Conservation (phyloP, 345 rosid species). For the Eucalyptus melliodora region DNA sequence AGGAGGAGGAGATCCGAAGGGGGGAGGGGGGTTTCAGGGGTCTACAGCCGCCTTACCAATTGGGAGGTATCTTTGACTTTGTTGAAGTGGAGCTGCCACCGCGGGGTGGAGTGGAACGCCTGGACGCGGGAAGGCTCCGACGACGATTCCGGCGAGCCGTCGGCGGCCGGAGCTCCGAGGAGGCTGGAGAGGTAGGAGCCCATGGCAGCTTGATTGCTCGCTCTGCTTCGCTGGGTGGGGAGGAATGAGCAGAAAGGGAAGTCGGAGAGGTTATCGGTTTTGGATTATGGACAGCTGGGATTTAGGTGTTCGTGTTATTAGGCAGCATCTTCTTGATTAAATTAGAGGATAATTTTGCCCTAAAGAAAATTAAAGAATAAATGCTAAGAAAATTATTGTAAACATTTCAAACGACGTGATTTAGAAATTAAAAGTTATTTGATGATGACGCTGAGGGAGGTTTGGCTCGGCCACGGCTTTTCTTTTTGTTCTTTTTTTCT, state of each 20-base stretch:
- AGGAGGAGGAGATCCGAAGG: background rate
- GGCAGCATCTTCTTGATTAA: background rate
- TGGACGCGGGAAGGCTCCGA: conserved; percentile 20
- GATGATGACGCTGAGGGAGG: background rate
- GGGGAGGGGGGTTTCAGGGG: background rate
- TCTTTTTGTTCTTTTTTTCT: accelerated
- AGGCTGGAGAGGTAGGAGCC: conserved; percentile 27
- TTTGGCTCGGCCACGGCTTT: background rate
- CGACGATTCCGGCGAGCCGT: background rate
- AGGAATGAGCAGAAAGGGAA: background rate
- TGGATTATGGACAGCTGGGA: background rate
- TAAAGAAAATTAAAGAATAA: too few relatives aligned
- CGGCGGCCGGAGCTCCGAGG: background rate
- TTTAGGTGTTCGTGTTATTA: background rate
- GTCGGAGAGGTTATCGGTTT: background rate
- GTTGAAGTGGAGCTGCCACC: conserved; percentile 80
- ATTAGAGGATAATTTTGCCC: background rate
- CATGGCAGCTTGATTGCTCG: conserved; percentile 7
- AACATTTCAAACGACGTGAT: too few relatives aligned
- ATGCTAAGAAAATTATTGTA: background rate
- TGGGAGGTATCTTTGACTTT: conserved; percentile 37
- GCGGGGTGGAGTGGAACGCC: conserved; percentile 47
- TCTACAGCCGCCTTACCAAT: conserved; percentile 20
- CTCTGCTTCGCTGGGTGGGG: background rate
- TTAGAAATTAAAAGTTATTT: too few relatives aligned